Conservation (phyloP, 208 protist species). For the Acanthamoeba lenticulata region DNA sequence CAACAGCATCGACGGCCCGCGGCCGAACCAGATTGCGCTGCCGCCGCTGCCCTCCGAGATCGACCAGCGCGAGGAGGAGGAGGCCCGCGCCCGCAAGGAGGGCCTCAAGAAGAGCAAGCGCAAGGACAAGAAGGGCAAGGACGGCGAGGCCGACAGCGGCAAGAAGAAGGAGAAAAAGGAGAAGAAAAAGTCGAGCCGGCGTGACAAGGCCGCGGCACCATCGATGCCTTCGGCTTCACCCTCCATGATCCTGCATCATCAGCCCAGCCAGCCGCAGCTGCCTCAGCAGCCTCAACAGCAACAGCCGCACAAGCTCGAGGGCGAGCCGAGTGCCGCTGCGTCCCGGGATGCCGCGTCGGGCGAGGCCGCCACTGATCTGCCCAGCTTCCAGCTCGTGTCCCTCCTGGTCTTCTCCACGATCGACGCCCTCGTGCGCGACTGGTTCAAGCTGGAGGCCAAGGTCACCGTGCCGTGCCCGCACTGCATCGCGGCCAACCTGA, state of each 20-base stretch:
- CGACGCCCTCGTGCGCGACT: conserved; percentile 12
- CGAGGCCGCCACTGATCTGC: neutral
- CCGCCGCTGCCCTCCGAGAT: neutral
- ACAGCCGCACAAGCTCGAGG: neutral
- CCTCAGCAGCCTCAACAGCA: too few relatives aligned
- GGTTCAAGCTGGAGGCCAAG: conserved; percentile 3
- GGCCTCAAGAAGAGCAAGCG: neutral
- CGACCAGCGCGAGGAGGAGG: neutral
- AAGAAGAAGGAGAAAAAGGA: neutral
- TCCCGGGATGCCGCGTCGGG: too few relatives aligned
- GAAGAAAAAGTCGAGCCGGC: neutral
- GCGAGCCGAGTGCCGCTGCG: too few relatives aligned
- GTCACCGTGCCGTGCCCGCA: conserved; percentile 41
- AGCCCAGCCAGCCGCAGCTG: too few relatives aligned
- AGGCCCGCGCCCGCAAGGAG: neutral
- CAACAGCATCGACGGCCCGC: too few relatives aligned
- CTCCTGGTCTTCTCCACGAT: conserved; percentile 28
- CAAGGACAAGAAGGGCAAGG: neutral
- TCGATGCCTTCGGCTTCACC: neutral
- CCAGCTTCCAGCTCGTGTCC: conserved; percentile 26
- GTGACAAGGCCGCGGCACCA: neutral
- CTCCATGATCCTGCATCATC: neutral
- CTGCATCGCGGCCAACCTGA: neutral
- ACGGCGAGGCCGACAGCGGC: neutral
- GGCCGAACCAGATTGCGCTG: neutral